Conservation (phyloP, 116 monocot genomes). For the Zostera marina region DNA sequence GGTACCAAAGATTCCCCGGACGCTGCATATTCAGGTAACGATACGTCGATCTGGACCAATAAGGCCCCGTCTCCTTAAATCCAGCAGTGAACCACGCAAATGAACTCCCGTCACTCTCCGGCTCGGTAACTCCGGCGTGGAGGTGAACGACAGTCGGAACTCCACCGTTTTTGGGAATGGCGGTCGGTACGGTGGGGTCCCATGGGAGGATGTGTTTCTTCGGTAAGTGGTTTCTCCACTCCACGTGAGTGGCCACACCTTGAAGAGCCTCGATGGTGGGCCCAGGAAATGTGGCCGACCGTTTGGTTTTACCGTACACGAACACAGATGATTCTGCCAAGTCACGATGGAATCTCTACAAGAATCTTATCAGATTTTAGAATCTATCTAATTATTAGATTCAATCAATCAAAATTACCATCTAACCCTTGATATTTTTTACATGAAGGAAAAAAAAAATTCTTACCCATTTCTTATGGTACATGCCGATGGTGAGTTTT, state of each 20-base stretch:
- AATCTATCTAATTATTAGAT: too few species aligned
- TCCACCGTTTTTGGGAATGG: constrained; percentile 1
- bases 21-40: constrained; percentile 17
- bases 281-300: too few species aligned
- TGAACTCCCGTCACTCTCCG: constrained; percentile 20
- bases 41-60: constrained; percentile 7
- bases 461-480: constrained; percentile 38
- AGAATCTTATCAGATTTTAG: too few species aligned
- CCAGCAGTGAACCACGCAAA: constrained; percentile 31
- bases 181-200: constrained; percentile 17
- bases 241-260: constrained; percentile 13
- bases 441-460: too few species aligned
- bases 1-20: constrained; percentile 25
- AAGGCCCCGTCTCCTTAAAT: constrained; percentile 8
- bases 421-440: too few species aligned
- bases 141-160: constrained; percentile 24
- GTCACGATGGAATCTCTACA: too few species aligned
- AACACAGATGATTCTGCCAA: too few species aligned
- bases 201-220: constrained; percentile 19
- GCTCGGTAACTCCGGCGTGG: constrained; percentile 12
- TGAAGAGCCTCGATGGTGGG: constrained; percentile 26
- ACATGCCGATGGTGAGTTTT: constrained; percentile 62
- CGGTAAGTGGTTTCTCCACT: constrained; percentile 35
- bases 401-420: too few species aligned
- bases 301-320: too few species aligned